These are phyloP conservation scores for Penicillium egyptiacum DNA, from an alignment of 495 filamentous ascomycete species.

Conservation along the genomic window DNA sequence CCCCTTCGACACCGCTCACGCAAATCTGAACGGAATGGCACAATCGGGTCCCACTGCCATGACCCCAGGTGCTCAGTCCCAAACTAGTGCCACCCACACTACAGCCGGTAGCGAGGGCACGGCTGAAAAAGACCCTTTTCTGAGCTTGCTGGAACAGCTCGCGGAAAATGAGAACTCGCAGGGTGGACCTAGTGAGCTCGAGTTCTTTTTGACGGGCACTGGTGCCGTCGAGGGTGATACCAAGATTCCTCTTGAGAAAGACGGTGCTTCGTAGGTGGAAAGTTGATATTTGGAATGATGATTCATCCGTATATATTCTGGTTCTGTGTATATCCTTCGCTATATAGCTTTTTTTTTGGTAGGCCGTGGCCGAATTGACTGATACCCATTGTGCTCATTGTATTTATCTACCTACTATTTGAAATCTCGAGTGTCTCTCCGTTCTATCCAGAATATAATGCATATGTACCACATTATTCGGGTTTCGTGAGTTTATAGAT, in stretches of 20 bases:
- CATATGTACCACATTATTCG: too few relatives aligned
- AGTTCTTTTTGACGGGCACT: constrained; percentile 61
- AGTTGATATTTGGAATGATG: not conserved
- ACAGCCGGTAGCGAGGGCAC: constrained; percentile 27
- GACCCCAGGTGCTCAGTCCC: constrained; percentile 41
- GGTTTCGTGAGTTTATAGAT: too few relatives aligned
- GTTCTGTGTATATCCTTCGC: constrained; percentile 3
- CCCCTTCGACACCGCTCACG: constrained; percentile 37
- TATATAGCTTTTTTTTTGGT: not conserved
- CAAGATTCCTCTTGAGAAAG: constrained; percentile 9
- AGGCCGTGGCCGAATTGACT: not conserved
- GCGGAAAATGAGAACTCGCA: constrained; percentile 69
- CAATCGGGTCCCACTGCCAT: constrained; percentile 20
- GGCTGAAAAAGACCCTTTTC: constrained; percentile 74
- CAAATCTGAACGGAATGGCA: constrained; percentile 5
- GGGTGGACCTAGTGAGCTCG: constrained; percentile 65
- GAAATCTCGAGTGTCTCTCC: not conserved
- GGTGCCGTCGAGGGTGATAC: constrained; percentile 25
- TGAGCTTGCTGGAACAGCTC: constrained; percentile 75
- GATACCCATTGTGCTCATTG: constrained; percentile 9
- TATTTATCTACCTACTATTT: not conserved
- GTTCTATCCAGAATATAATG: too few relatives aligned
- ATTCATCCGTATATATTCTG: not conserved
- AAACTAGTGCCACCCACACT: constrained; percentile 37
- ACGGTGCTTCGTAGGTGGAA: not conserved